Evolutionary conservation across 345 rosid species (phyloP).

Genomic region (Psidium guajava): DNA sequence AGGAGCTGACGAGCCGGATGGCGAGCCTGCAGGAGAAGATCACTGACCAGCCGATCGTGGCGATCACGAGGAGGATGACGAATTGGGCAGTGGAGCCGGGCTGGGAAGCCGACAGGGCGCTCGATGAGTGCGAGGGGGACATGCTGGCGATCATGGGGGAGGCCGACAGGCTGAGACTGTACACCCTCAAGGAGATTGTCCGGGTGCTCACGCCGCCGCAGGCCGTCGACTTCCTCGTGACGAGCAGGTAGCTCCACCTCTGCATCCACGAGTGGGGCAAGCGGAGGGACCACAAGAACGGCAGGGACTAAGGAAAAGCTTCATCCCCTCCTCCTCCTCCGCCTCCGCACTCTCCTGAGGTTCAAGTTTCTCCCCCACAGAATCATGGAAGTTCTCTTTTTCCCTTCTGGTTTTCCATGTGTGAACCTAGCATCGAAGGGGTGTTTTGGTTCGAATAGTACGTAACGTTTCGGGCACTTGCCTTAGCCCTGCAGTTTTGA

Average conservation of each 20-base stretch:
- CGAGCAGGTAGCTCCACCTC: slow-evolving; percentile 27
- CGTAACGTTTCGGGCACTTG: too few relatives aligned
- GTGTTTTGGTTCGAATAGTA: too few relatives aligned
- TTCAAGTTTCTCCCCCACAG: background rate
- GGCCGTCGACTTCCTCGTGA: slow-evolving; percentile 29
- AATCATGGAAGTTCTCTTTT: background rate
- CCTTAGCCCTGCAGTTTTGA: background rate
- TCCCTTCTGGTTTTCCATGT: background rate
- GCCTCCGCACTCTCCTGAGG: background rate
- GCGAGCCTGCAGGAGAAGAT: slow-evolving; percentile 36
- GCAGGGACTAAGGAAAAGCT: background rate
- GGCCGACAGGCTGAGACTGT: slow-evolving; percentile 26
- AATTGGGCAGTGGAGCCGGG: background rate
- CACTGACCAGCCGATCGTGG: slow-evolving; percentile 23
- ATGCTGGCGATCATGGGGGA: slow-evolving; percentile 15
- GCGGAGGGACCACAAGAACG: slow-evolving; percentile 13
- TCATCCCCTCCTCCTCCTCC: background rate
- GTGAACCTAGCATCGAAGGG: background rate
- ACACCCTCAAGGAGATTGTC: slow-evolving; percentile 17
- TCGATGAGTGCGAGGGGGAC: slow-evolving; percentile 9
- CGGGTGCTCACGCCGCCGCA: slow-evolving; percentile 21
- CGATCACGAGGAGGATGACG: background rate
- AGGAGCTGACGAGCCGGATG: slow-evolving; percentile 9
- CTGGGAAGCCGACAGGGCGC: slow-evolving; percentile 9
- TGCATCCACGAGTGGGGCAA: slow-evolving; percentile 31